These are phyloP conservation scores for Pseudoscleropodium purum DNA, from an alignment of 225 moss, liverwort and hornwort genomes.

Conservation along the genomic window DNA sequence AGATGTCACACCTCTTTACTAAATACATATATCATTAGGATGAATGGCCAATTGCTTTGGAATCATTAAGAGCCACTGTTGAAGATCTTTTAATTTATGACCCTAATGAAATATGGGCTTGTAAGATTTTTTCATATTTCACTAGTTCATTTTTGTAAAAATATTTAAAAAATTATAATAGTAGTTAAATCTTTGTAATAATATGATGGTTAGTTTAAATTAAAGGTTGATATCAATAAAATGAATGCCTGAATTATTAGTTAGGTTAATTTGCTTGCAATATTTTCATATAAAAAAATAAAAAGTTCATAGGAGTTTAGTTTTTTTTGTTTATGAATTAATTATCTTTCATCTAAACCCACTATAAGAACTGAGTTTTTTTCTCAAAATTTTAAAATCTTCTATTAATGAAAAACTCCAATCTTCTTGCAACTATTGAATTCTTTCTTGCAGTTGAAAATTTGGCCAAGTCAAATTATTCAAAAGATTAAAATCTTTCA, in stretches of 20 bases:
- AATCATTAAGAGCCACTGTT: conserved; percentile 53
- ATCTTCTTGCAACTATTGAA: not conserved
- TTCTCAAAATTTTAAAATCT: not conserved
- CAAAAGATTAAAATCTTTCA: not conserved
- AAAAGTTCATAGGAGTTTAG: too few relatives aligned
- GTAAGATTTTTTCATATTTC: not conserved
- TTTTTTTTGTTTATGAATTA: not conserved
- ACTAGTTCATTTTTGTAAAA: too few relatives aligned
- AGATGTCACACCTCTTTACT: too few relatives aligned
- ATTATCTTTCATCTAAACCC: not conserved
- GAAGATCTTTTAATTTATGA: conserved; percentile 78
- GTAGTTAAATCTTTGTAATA: too few relatives aligned
- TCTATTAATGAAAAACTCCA: too few relatives aligned
- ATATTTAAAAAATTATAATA: not conserved
- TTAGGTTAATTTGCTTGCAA: not conserved
- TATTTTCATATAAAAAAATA: too few relatives aligned
- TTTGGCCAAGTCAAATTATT: not conserved
- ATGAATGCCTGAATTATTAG: too few relatives aligned
- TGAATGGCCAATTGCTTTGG: conserved; percentile 42
- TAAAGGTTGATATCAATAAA: not conserved
- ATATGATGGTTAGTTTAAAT: not conserved
- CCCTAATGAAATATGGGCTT: conserved; percentile 44
- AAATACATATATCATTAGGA: conserved; percentile 14
- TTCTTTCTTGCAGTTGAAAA: not conserved
- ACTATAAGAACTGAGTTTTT: not conserved